phyloP scores from a whole-genome alignment of 352 stramenopile genomes.

The Detonula confervacea region DNA sequence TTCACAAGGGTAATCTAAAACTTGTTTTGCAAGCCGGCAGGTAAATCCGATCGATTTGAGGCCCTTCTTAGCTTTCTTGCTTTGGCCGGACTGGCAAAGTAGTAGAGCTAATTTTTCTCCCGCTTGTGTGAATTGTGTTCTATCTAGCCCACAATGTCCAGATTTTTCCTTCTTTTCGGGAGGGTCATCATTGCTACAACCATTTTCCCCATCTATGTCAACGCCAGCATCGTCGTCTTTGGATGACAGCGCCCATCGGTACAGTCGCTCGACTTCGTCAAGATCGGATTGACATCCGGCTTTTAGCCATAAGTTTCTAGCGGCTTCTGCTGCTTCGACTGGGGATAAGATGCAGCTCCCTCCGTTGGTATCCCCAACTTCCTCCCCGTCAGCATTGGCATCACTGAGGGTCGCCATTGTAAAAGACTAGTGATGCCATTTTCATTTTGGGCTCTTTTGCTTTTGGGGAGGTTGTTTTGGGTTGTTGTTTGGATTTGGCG shows the following conservation, averaged over 20 bases:
- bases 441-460: no score
- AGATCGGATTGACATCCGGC: constrained; percentile 51
- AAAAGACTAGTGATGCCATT: no score
- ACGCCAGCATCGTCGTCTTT: constrained; percentile 20
- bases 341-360: neutral
- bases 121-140: constrained; percentile 38
- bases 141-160: constrained; percentile 21
- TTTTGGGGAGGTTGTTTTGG: no score
- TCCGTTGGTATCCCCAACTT: no score
- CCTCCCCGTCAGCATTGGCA: no score
- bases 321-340: constrained; percentile 27
- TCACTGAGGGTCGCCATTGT: no score
- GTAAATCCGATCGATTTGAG: constrained; percentile 62
- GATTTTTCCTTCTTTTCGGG: constrained; percentile 54
- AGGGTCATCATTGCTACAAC: constrained; percentile 23
- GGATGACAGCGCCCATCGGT: constrained; percentile 54
- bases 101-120: constrained; percentile 67
- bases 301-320: constrained; percentile 57
- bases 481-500: no score
- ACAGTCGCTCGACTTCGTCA: constrained; percentile 63
- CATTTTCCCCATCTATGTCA: neutral
- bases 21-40: constrained; percentile 64
- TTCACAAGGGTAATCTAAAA: constrained; percentile 66
- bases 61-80: constrained; percentile 56
- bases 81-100: constrained; percentile 69